Conservation (phyloP, 1,139 yeast genomes). For the Saccharomyces hybrid region DNA sequence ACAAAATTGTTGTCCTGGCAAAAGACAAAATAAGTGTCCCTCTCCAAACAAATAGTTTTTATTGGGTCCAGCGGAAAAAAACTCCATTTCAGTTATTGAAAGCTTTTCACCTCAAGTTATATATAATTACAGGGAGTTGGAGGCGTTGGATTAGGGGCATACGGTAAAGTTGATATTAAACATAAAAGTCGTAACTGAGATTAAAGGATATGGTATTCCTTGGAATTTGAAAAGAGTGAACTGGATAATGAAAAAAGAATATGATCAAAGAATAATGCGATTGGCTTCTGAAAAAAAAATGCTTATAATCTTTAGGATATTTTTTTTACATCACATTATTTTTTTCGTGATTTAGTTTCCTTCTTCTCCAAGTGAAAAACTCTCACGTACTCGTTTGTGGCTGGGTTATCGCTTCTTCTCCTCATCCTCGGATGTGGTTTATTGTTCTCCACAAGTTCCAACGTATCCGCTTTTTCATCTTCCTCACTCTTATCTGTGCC, state of each 20-base stretch:
- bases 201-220: background rate
- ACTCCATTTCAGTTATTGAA: background rate
- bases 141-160: background rate
- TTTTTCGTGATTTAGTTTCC: background rate
- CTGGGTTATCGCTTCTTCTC: constrained; percentile 25
- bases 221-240: background rate
- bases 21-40: background rate
- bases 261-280: background rate
- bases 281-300: background rate
- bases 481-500: background rate
- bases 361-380: constrained; percentile 26
- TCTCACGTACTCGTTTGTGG: constrained; percentile 26
- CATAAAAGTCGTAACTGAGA: background rate
- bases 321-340: background rate
- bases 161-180: background rate
- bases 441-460: constrained; percentile 25
- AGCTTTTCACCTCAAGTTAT: background rate
- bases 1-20: background rate
- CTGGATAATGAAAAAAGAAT: background rate
- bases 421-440: constrained; percentile 30
- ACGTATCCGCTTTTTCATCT: background rate
- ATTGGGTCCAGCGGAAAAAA: background rate
- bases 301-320: background rate
- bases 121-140: background rate
- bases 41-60: background rate